Conservation (phyloP, 2,329 filamentous ascomycete species). For the Hypoxylon sp. region DNA sequence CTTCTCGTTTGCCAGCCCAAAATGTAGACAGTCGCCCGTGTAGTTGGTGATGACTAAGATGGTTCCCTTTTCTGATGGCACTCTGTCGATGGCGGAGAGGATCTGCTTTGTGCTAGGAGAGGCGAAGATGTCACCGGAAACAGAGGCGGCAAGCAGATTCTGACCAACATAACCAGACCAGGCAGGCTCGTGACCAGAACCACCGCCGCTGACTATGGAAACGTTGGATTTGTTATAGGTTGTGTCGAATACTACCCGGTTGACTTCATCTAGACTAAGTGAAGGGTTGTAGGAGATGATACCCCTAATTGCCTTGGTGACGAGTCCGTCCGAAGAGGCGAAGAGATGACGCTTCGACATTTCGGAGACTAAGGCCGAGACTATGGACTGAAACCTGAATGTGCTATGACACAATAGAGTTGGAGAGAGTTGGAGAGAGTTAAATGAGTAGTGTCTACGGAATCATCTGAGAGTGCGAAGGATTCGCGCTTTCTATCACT, state of each 20-base stretch:
- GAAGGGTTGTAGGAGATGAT: constrained; percentile 68
- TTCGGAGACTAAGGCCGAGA: constrained; percentile 13
- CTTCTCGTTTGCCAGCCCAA: constrained; percentile 72
- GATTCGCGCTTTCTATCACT: constrained; percentile 29
- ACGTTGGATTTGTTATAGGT: constrained; percentile 62
- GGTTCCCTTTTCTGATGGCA: constrained; percentile 68
- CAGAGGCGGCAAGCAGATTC: constrained; percentile 73
- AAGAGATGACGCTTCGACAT: constrained; percentile 71
- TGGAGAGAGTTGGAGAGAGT: constrained; percentile 1
- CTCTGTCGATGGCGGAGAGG: constrained; percentile 69
- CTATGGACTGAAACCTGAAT: background rate
- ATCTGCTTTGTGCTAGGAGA: constrained; percentile 75
- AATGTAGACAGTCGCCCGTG: constrained; percentile 74
- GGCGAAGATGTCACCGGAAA: constrained; percentile 74
- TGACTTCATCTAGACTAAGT: constrained; percentile 64
- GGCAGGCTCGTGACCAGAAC: constrained; percentile 73
- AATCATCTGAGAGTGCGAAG: constrained; percentile 6
- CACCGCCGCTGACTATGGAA: constrained; percentile 68
- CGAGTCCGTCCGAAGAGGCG: constrained; percentile 66
- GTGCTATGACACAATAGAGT: constrained; percentile 2
- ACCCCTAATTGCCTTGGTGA: constrained; percentile 66
- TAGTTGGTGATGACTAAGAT: constrained; percentile 76
- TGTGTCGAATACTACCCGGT: constrained; percentile 67
- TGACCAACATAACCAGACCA: constrained; percentile 75
- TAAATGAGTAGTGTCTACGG: constrained; percentile 1